These are phyloP conservation scores for Triangularia setosa DNA, from an alignment of 2,329 filamentous ascomycete species.

Conservation along the genomic window DNA sequence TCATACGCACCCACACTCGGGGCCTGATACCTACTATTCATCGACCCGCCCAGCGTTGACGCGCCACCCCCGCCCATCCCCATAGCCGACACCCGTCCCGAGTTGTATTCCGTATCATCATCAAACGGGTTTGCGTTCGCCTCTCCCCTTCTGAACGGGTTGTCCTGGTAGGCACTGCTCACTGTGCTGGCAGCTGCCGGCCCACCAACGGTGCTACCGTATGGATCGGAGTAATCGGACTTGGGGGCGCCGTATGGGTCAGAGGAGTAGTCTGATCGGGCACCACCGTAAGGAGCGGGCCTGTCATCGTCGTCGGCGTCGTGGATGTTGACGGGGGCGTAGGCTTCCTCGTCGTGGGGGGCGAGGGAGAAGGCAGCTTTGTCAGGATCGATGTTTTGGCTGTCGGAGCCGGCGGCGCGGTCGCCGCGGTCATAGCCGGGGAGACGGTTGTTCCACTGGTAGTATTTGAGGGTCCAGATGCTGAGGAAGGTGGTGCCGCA, in stretches of 20 bases:
- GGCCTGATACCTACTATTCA: slow-evolving; percentile 32
- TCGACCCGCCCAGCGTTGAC: neutral
- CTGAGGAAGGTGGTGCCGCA: slow-evolving; percentile 51
- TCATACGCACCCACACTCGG: slow-evolving; percentile 38
- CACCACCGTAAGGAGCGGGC: slow-evolving; percentile 18
- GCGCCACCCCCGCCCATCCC: slow-evolving; percentile 17
- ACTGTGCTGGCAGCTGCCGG: slow-evolving; percentile 32
- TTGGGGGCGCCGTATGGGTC: slow-evolving; percentile 26
- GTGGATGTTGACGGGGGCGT: slow-evolving; percentile 57
- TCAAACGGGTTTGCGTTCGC: slow-evolving; percentile 42
- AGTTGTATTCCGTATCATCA: slow-evolving; percentile 46
- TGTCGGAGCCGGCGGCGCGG: slow-evolving; percentile 25
- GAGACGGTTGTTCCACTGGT: slow-evolving; percentile 57
- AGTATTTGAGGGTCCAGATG: slow-evolving; percentile 58
- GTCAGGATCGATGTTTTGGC: slow-evolving; percentile 60
- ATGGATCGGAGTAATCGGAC: neutral
- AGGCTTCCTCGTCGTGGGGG: slow-evolving; percentile 63
- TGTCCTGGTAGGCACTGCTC: slow-evolving; percentile 31
- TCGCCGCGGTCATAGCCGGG: slow-evolving; percentile 52
- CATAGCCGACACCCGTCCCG: slow-evolving; percentile 25
- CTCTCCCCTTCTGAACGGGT: slow-evolving; percentile 25
- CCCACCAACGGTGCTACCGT: slow-evolving; percentile 7
- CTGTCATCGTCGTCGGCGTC: slow-evolving; percentile 44
- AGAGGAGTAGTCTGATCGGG: slow-evolving; percentile 22
- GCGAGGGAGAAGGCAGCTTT: slow-evolving; percentile 67